Evolutionary conservation across 225 moss, liverwort and hornwort species (phyloP), one percentile per base, ranked within the genome.

Genomic region (Takakia lepidozioides): DNA sequence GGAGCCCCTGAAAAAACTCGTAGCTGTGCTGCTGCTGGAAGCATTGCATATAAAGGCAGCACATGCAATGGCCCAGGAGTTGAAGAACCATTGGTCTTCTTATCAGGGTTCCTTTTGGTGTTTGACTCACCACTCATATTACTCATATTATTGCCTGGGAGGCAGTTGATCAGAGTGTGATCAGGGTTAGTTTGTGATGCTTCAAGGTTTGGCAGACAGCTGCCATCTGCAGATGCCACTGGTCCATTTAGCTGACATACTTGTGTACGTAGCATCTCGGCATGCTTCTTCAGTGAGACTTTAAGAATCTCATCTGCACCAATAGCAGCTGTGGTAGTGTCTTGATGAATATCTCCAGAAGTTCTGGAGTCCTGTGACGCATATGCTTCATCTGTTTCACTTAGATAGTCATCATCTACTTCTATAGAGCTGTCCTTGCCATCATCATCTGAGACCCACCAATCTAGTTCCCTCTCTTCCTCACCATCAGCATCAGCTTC

Each of bases 41-140:
- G 84, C 87, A 95, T 87, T 30, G 95, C 90, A 61, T 95, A 95
- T 23, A 95, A 62, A 32, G 95, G 95, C 40, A 95, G 73, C 19
- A 95, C 90, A 68, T 85, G 72, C 20, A 95, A 52, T 28, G 76
- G 84, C 0, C 84, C 80, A 45, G 80, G 84, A n/a, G 84, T 25
- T 69, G 10, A 4, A 46, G n/a, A n/a, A n/a, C n/a, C n/a, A n/a
- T n/a, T n/a, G n/a, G n/a, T 71, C 3, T 61, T 58, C 57, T 64
- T 70, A 32, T 47, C 23, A 42, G 47, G 36, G 38, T 52, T 50
- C 39, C 34, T 48, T 43, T 46, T 26, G 22, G 29, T 68, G 36
- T 1, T 28, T 20, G 20, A 17, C 36, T 55, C 27, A 53, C 43
- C 57, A 38, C 42, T 37, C n/a, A n/a, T n/a, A n/a, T n/a, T n/a